A percentile compares a stretch with the other conserved stretches of the same genome.
Conservation (phyloP, 306 rosid species). For the Herpetospermum pedunculosum region DNA sequence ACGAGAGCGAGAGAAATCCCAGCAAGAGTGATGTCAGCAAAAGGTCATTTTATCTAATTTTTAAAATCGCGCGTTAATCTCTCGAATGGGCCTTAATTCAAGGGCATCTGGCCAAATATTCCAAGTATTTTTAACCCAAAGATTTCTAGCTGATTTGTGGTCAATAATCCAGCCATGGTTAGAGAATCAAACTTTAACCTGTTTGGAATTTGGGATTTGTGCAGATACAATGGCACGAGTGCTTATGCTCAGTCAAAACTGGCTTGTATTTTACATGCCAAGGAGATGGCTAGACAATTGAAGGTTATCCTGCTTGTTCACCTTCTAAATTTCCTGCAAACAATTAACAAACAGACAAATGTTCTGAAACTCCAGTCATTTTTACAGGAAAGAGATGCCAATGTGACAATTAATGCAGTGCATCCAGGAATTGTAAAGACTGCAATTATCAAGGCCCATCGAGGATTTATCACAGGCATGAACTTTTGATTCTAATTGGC, state of each 20-base stretch:
- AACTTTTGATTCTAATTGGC: background rate
- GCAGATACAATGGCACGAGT: conserved; percentile 75
- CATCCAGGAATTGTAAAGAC: conserved; percentile 94
- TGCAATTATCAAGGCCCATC: conserved; percentile 67
- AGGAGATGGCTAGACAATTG: conserved; percentile 66
- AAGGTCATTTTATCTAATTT: too few species aligned
- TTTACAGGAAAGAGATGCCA: conserved; percentile 60
- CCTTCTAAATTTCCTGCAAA: background rate
- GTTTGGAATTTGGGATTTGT: background rate
- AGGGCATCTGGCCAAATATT: too few species aligned
- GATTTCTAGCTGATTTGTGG: background rate
- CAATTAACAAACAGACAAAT: background rate
- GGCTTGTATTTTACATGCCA: conserved; percentile 67
- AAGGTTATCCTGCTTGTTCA: conserved; percentile 31
- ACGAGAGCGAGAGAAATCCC: too few species aligned
- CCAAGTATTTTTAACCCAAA: too few species aligned
- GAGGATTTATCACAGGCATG: conserved; percentile 65
- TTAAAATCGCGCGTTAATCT: too few species aligned
- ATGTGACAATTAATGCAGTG: conserved; percentile 67
- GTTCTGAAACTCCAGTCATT: background rate
- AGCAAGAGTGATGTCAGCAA: too few species aligned
- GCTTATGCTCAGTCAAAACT: conserved; percentile 90
- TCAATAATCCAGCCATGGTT: background rate
- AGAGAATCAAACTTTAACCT: background rate
- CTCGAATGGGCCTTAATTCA: too few species aligned